Base-by-base conservation (phyloP, 768 basidiomycete species). In the Pisolithus marmoratus region DNA sequence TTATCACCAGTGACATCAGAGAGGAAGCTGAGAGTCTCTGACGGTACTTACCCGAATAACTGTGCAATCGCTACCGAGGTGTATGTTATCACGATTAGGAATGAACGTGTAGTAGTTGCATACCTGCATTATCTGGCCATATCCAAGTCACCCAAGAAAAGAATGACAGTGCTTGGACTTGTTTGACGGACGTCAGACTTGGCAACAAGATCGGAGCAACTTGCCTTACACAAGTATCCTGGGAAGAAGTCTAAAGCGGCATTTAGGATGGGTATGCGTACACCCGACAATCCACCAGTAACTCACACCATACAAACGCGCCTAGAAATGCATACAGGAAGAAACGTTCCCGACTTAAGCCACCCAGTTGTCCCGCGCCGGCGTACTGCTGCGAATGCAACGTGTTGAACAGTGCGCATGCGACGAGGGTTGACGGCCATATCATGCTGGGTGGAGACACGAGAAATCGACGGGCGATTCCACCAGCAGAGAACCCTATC, bases 401-500 rank as follows among this genome's bases (percentile, higher is more conserved):
- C 1, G 87, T 89, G 58, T 90, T 90, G 70, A 90, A 87, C 31
- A 80, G 60, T 2, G 87, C 84, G 57, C 88, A 89, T 14, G 77
- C 82, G 38, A 90, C 85, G 20, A 91, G 76, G 53, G 86, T 84
- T 20, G 73, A 68, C 0, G 89, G 89, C 89, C 89, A 91, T 63
- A 90, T 85, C 86, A 72, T 68, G 29, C 65, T 67, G 3, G 67
- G 26, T 57, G 73, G 90, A 58, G 58, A 81, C 62, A 72, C 89
- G 36, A 91, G 76, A 75, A 90, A 90, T 11, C 89, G 82, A 27
- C 85, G 80, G 6, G 78, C 77, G 36, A 87, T 69, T 14, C 88
- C 87, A 41, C 89, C 90, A 50, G 90, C 81, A 4, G 87, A 90
- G 72, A 91, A 91, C 12, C 90, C 88, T 49, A 90, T 88, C 50